These are phyloP conservation scores for Fusarium tricinctum DNA, from an alignment of 2,329 filamentous ascomycete genomes.

Conservation along the genomic window DNA sequence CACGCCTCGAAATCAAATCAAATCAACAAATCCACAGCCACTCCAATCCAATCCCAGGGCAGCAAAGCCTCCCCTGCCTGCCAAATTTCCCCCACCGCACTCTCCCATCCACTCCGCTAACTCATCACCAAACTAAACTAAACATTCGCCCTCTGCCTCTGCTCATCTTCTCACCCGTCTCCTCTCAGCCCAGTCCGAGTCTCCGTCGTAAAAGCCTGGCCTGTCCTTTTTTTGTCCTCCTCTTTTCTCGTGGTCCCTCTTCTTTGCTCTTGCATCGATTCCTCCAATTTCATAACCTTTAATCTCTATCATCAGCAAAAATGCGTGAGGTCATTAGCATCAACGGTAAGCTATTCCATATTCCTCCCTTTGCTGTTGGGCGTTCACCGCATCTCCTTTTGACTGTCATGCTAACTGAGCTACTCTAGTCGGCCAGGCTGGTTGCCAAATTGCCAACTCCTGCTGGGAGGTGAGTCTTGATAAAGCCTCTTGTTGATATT, in stretches of 20 bases:
- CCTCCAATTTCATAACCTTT: constrained; percentile 46
- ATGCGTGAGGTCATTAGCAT: constrained; percentile 99
- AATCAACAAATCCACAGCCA: constrained; percentile 56
- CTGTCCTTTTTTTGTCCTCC: constrained; percentile 46
- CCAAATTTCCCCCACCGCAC: constrained; percentile 62
- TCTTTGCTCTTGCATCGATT: constrained; percentile 54
- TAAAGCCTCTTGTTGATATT: constrained; percentile 46
- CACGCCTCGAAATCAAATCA: constrained; percentile 50
- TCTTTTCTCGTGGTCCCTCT: constrained; percentile 46
- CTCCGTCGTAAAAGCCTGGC: constrained; percentile 51
- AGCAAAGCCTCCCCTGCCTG: constrained; percentile 53
- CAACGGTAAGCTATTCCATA: constrained; percentile 80
- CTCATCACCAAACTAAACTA: constrained; percentile 49
- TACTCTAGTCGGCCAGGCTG: constrained; percentile 93
- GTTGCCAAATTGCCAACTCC: constrained; percentile 99
- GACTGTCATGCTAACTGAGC: constrained; percentile 65
- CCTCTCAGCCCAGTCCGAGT: constrained; percentile 33
- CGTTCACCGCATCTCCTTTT: constrained; percentile 60
- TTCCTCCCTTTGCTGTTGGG: constrained; percentile 47
- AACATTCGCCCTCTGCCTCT: constrained; percentile 47
- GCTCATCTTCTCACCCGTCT: constrained; percentile 45
- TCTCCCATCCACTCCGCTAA: constrained; percentile 50
- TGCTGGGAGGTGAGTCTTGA: constrained; percentile 95
- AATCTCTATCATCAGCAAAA: constrained; percentile 61
- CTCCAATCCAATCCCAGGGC: constrained; percentile 48